phyloP scores from a whole-genome alignment of 1,284 basidiomycete genomes.

The Moniliophthora roreri region DNA sequence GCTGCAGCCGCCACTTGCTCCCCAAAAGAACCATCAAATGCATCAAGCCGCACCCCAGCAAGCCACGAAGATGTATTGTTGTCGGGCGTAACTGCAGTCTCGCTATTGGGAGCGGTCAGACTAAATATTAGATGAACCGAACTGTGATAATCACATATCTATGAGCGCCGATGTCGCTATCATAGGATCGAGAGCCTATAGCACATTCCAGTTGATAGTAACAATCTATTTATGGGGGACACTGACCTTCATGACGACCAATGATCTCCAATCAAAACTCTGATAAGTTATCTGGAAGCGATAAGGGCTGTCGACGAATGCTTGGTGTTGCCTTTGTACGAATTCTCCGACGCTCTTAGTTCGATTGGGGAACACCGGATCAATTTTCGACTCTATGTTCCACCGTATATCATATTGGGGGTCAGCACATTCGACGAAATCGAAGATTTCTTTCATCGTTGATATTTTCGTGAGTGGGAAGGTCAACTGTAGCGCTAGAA shows the following conservation, averaged over 20 bases:
- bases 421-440: constrained; percentile 73
- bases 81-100: constrained; percentile 37
- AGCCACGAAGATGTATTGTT: constrained; percentile 58
- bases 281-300: constrained; percentile 64
- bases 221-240: neutral
- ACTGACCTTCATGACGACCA: constrained; percentile 66
- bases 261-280: constrained; percentile 75
- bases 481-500: constrained; percentile 58
- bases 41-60: constrained; percentile 55
- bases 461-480: constrained; percentile 71
- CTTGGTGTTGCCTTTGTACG: constrained; percentile 57
- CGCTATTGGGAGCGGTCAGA: constrained; percentile 26
- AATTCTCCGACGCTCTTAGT: constrained; percentile 68
- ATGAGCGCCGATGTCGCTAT: constrained; percentile 63
- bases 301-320: constrained; percentile 59
- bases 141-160: constrained; percentile 44
- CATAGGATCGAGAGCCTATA: constrained; percentile 44
- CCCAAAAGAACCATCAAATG: constrained; percentile 56
- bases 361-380: constrained; percentile 52
- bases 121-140: neutral
- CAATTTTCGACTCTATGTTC: constrained; percentile 83
- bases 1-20: constrained; percentile 66
- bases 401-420: constrained; percentile 56
- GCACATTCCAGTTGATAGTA: constrained; percentile 3
- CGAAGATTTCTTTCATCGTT: constrained; percentile 72